Percentiles rank a stretch among this genome's conserved stretches.
Conservation (phyloP, 31 red algal species). For the Pterothamnion heteromorphum region DNA sequence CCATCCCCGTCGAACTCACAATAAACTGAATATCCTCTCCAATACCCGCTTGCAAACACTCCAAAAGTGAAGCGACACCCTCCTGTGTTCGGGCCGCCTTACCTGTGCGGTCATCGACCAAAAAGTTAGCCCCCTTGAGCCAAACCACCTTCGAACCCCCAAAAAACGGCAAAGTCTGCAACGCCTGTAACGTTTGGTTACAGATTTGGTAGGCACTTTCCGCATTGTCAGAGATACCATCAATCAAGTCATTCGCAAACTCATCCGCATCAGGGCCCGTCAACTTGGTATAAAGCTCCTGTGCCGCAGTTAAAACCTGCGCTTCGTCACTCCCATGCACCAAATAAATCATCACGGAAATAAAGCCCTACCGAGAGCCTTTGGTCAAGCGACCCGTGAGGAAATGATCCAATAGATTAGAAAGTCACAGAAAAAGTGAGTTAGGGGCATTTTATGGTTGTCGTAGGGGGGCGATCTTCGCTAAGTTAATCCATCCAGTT, state of each 20-base stretch:
- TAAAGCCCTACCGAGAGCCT: too few relatives aligned
- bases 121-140: background rate
- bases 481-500: too few relatives aligned
- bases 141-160: conserved; percentile 6
- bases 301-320: too few relatives aligned
- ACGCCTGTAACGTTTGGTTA: background rate
- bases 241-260: background rate
- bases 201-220: background rate
- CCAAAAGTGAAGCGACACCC: background rate
- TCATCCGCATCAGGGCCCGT: too few relatives aligned
- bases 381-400: too few relatives aligned
- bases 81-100: background rate
- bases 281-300: too few relatives aligned
- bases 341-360: too few relatives aligned
- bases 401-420: too few relatives aligned
- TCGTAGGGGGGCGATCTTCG: too few relatives aligned
- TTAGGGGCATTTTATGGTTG: too few relatives aligned
- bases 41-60: background rate
- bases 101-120: background rate
- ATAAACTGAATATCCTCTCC: background rate
- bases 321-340: too few relatives aligned
- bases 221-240: background rate
- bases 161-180: background rate
- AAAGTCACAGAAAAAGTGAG: too few relatives aligned
- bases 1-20: background rate